Evolutionary conservation across 768 basidiomycete species (phyloP), one percentile per base, ranked within the genome.

Genomic region (Agaricus subrufescens): DNA sequence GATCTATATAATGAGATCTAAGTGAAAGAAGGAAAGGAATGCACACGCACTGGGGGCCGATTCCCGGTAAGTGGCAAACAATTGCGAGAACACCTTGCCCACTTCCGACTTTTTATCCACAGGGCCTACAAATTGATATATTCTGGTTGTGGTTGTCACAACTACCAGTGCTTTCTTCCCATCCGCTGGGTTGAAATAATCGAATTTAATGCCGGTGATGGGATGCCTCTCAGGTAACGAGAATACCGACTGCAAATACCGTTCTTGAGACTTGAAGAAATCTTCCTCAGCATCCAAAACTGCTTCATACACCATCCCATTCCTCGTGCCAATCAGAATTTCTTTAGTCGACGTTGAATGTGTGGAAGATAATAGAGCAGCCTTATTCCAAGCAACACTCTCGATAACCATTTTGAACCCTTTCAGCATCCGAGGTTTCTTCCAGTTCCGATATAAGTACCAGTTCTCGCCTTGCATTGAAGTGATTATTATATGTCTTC

Each of bases 401-500:
- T 95, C 91, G 61, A 98, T 88, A 64, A 91, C 79, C 76, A 92
- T 86, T 67, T 91, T 88, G 70, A 94, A 88, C 7, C 77, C 73
- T 65, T 91, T 88, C 52, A 98, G 75, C 44, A 80, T 86, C 44
- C 83, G 81, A 0, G 92, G 87, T 64, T 94, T 91, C 74, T 89
- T 89, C 83, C 87, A 88, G 8, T 81, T 79, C 52, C 81, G 78
- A 64, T 84, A 94, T 3, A 94, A 73, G 66, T 98, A 98, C 86
- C 91, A 98, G 59, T 92, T 95, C 66, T 99, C 95, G 50, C 94
- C 94, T 63, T 92, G 85, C 11, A 74, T 75, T 8, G 94, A 94
- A 0, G 92, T 91, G 52, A 96, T 78, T 42, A 98, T 71, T 49
- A 96, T 81, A 72, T 98, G 97, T 34, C 90, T 80, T 3, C 95